A percentile compares a stretch with the other conserved stretches of the same genome.
These are phyloP conservation scores for Cryptococcus sp. DNA, from an alignment of 1,284 basidiomycete species.

Conservation along the genomic window DNA sequence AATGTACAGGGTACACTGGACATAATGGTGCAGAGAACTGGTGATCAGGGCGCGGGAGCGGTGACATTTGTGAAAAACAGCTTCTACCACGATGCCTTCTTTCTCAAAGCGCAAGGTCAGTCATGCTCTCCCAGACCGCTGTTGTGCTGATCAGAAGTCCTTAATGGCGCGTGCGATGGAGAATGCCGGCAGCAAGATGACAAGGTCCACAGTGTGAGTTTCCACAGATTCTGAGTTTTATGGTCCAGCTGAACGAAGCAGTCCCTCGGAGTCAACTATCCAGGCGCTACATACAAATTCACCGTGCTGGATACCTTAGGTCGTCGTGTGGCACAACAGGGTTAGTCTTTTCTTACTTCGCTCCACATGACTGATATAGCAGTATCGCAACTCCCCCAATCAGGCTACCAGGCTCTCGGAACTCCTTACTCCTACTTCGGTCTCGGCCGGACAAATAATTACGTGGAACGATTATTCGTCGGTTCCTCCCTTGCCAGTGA, in stretches of 20 bases:
- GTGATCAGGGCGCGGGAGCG: constrained; percentile 52
- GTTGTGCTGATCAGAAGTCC: constrained; percentile 54
- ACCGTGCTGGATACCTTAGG: constrained; percentile 94
- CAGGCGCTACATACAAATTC: constrained; percentile 95
- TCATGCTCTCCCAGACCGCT: constrained; percentile 2
- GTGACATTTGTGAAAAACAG: constrained; percentile 92
- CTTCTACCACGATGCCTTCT: constrained; percentile 98
- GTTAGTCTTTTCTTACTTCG: constrained; percentile 46
- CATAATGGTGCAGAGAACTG: constrained; percentile 80
- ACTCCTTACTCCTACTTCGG: constrained; percentile 96
- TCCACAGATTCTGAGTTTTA: background rate
- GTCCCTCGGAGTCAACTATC: constrained; percentile 90
- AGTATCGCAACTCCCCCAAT: constrained; percentile 91
- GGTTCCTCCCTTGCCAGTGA: constrained; percentile 71
- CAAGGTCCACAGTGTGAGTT: constrained; percentile 64
- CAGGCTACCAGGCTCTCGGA: constrained; percentile 79
- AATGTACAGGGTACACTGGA: constrained; percentile 77
- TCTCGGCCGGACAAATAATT: constrained; percentile 98
- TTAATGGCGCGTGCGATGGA: constrained; percentile 87
- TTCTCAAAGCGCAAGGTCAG: constrained; percentile 88
- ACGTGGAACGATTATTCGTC: constrained; percentile 94
- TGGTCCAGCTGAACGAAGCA: constrained; percentile 42
- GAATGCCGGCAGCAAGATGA: constrained; percentile 65
- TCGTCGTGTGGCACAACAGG: constrained; percentile 80
- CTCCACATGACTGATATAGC: constrained; percentile 1